Evolutionary conservation across 345 rosid species (phyloP).

Genomic region (Sonneratia alba): DNA sequence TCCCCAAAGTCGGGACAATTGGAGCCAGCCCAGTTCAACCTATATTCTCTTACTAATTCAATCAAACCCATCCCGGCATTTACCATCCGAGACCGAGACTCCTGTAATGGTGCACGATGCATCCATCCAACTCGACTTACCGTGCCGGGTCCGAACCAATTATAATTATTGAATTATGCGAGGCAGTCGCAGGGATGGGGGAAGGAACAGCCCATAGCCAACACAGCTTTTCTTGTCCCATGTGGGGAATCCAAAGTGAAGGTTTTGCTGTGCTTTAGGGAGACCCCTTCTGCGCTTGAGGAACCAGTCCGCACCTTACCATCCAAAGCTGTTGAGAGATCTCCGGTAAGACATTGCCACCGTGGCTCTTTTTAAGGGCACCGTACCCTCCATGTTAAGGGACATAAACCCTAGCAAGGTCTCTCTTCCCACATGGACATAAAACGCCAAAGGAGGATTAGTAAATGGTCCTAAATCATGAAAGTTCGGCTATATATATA

Average conservation of each 20-base stretch:
- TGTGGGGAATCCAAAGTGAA: conserved; percentile 8
- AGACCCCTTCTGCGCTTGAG: neutral
- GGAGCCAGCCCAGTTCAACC: no score
- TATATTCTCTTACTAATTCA: neutral
- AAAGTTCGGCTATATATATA: no score
- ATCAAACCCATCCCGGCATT: neutral
- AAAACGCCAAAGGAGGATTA: no score
- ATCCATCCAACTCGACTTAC: neutral
- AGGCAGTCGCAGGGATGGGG: neutral
- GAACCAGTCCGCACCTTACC: neutral
- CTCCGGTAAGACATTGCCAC: neutral
- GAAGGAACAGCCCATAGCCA: neutral
- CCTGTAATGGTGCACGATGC: neutral
- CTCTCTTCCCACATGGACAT: no score
- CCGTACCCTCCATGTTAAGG: neutral
- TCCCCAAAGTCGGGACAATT: no score
- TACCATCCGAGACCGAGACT: neutral
- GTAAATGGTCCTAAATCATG: no score
- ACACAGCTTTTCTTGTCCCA: neutral
- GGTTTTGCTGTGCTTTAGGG: conserved; percentile 23
- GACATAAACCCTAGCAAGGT: no score
- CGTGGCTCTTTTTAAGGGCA: neutral
- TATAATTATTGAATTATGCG: neutral
- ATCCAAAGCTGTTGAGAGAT: neutral
- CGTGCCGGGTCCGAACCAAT: neutral